Base-by-base conservation (phyloP, 352 stramenopile genomes). In the Pythium aquatile region DNA sequence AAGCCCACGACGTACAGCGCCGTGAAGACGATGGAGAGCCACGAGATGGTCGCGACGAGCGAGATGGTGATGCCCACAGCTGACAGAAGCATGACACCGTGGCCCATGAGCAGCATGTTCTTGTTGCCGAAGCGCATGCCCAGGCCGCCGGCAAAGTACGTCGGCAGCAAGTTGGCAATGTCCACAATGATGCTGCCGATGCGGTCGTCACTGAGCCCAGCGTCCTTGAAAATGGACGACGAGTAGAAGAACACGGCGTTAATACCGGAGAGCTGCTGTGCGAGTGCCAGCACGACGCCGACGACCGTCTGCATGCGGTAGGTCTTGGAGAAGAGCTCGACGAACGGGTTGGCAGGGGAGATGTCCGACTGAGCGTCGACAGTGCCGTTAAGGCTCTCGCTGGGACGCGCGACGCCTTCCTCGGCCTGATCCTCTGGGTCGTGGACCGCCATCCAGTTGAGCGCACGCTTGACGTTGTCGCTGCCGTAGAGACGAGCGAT, bases 211-310 rank as follows among this genome's bases (percentile, higher is more conserved):
- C 56, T 53, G 24, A 85, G 59, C 29, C 79, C 63, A 7, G 76
- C 76, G 8, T 69, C 65, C 10, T 39, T 57, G 59, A 85, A 85
- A 10, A 85, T 75, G 48, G 57, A 52, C 3, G 71, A 80, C 48
- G 76, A 85, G 69, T 85, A 85, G 65, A 74, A 79, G 51, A 80
- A 81, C 20, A 82, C 68, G 20, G 75, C 70, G 65, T 88, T 87
- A 53, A 91, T 84, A 14, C 81, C 81, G 0, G 79, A 81, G 44
- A 89, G 69, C 47, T 89, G 79, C 40, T 87, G 78, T 10, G 72
- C 71, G 46, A 61, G 61, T 9, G 73, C 70, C 20, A 87, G 59
- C 9, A 69, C 63, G 28, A 88, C 65, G 2, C 78, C 78, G 28
- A 69, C 73, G 4, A 83, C 66, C 1, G 83, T 67, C 53, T 90